Conservation (phyloP, 2,329 filamentous ascomycete genomes). For the Cytospora leucostoma region DNA sequence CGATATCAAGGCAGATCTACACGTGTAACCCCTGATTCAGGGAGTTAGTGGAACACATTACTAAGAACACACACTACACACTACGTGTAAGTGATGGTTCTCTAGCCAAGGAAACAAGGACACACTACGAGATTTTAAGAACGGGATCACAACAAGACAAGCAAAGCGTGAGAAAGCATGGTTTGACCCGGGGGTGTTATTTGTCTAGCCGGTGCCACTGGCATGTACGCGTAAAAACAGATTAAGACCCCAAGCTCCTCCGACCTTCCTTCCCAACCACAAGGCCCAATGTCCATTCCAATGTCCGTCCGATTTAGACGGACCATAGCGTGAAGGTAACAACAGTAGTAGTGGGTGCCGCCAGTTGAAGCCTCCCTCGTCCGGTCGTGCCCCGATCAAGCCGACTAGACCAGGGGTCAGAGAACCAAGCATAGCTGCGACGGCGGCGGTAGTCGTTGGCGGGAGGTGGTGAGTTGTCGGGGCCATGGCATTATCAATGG, state of each 20-base stretch:
- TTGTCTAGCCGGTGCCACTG: background rate
- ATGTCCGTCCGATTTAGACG: background rate
- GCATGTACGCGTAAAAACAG: background rate
- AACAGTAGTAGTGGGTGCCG: background rate
- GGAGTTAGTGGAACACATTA: too few species aligned
- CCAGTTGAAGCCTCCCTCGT: background rate
- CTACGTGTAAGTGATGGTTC: background rate
- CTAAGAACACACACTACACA: too few species aligned
- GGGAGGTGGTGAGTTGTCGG: background rate
- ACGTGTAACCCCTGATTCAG: too few species aligned
- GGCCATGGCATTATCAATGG: background rate
- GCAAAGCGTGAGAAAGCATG: background rate
- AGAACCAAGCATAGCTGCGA: background rate
- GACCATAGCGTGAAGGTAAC: background rate
- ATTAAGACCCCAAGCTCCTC: background rate
- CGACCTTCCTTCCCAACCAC: background rate
- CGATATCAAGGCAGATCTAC: too few species aligned
- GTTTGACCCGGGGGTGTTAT: background rate
- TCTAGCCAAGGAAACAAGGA: background rate
- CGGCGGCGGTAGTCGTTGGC: background rate
- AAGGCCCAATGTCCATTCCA: background rate
- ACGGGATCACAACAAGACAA: background rate
- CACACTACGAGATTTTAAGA: background rate
- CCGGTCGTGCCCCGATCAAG: background rate
- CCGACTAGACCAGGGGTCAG: background rate